Evolutionary conservation across 495 filamentous ascomycete species (phyloP).

Genomic region (Penicillium cinerascens): DNA sequence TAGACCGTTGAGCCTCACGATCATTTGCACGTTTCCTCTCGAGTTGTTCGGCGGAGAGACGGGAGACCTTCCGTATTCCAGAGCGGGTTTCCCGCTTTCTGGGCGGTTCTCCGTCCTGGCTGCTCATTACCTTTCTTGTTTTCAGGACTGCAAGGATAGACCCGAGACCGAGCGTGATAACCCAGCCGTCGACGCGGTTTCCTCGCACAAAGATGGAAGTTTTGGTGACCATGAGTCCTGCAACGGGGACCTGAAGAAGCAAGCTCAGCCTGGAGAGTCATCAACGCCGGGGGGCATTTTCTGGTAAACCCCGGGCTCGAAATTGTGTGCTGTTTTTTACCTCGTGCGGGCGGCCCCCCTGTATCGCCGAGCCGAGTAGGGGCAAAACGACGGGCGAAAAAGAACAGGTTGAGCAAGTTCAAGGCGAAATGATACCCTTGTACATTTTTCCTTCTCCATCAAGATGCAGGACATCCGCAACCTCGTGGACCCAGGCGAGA

Average conservation of each 20-base stretch:
- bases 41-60: conserved; percentile 55
- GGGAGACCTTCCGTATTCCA: conserved; percentile 57
- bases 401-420: conserved; percentile 1
- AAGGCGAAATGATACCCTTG: conserved; percentile 2
- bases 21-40: conserved; percentile 63
- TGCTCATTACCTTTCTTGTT: conserved; percentile 16
- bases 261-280: conserved; percentile 10
- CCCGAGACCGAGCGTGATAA: not conserved
- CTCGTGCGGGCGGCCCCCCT: conserved; percentile 1
- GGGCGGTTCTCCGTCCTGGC: conserved; percentile 8
- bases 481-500: not conserved
- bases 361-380: conserved; percentile 11
- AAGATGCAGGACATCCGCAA: not conserved
- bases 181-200: conserved; percentile 6
- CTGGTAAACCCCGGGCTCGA: not conserved
- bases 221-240: conserved; percentile 17
- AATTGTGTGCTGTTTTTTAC: not conserved
- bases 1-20: conserved; percentile 61
- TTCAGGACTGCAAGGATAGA: conserved; percentile 4
- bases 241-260: not conserved
- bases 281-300: not conserved
- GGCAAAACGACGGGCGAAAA: not conserved
- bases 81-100: conserved; percentile 50
- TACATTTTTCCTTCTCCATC: not conserved
- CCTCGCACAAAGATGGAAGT: conserved; percentile 11